Base-by-base conservation (phyloP, 805 yeast species). In the Sugiyamaella smithiae region DNA sequence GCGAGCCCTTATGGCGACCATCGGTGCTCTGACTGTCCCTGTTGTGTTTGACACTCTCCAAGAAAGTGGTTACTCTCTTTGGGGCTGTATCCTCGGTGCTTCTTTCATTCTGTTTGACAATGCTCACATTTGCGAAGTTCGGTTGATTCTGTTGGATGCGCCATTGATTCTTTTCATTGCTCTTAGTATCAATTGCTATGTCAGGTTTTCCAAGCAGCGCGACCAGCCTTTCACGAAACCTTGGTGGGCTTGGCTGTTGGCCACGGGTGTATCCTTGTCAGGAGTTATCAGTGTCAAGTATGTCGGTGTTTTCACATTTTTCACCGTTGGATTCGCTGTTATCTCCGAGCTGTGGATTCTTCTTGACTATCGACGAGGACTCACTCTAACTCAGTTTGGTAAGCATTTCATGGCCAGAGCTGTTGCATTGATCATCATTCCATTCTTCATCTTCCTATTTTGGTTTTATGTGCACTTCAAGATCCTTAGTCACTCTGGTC, bases 201-300 rank as follows among this genome's bases (percentile, higher is more conserved):
- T 86, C 53, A 81, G 80, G 61, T 93, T 90, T 67, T 24, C 28
- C 33, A 80, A 80, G 56, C 82, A 79, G 63, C 78, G 93, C 61
- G 69, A 67, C 43, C 59, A 60, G 19, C 87, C 98, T 8, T 91
- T 88, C 64, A 62, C 86, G 12, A 57, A 57, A 35, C 54, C 71
- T 48, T 93, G 99, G 99, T 87, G 93, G 82, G 69, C 71, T 43
- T 93, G 99, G 99, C 75, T 93, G 42, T 63, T 75, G 23, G 67
- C 79, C 40, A 91, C 98, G 4, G 99, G 99, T 33, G 72, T 88
- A 6, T 75, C 91, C 1, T 76, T 93, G 50, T 88, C 97, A 0
- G 82, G 91, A 64, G 97, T 93, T 26, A 91, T 93, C 51, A 85
- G 96, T 40, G 93, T 97, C 50, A 93, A 93, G 65, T 90, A 93